Percentiles rank a stretch among this genome's conserved stretches.
These are phyloP conservation scores for Arthroderma uncinatum DNA, from an alignment of 2,329 filamentous ascomycete genomes.

Conservation along the genomic window DNA sequence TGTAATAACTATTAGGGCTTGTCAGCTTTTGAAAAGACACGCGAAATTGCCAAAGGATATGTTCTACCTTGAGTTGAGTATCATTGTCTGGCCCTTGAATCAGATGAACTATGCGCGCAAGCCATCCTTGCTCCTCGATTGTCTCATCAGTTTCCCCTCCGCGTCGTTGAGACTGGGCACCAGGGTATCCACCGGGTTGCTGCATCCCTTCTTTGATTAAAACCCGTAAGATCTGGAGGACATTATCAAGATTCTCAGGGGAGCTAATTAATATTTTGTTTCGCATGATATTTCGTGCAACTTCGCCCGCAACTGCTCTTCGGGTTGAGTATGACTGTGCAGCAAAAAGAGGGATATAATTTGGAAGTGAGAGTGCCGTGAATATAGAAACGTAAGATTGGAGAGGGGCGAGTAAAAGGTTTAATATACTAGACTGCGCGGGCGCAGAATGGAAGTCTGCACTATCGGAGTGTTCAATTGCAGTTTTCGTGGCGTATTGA, in stretches of 20 bases:
- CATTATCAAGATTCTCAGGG: conserved; percentile 69
- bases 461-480: conserved; percentile 79
- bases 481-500: conserved; percentile 76
- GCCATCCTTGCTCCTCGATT: conserved; percentile 93
- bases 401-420: conserved; percentile 79
- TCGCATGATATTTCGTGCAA: conserved; percentile 69
- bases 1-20: conserved; percentile 56
- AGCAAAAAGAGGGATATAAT: conserved; percentile 79
- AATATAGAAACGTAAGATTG: conserved; percentile 88
- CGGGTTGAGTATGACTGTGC: conserved; percentile 88
- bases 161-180: conserved; percentile 61
- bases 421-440: conserved; percentile 79
- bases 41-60: not conserved
- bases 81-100: conserved; percentile 77
- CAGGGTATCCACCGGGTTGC: conserved; percentile 70
- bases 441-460: conserved; percentile 84
- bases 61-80: conserved; percentile 65
- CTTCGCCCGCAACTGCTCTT: conserved; percentile 78
- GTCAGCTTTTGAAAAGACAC: conserved; percentile 16
- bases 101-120: conserved; percentile 83
- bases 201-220: conserved; percentile 89
- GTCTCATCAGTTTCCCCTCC: conserved; percentile 88
- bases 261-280: conserved; percentile 72
- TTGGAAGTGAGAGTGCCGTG: conserved; percentile 85
- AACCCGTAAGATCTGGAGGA: conserved; percentile 78